Evolutionary conservation across 352 stramenopile genomes (phyloP), one percentile per base, ranked within the genome.

Genomic region (Phytophthora capsici): DNA sequence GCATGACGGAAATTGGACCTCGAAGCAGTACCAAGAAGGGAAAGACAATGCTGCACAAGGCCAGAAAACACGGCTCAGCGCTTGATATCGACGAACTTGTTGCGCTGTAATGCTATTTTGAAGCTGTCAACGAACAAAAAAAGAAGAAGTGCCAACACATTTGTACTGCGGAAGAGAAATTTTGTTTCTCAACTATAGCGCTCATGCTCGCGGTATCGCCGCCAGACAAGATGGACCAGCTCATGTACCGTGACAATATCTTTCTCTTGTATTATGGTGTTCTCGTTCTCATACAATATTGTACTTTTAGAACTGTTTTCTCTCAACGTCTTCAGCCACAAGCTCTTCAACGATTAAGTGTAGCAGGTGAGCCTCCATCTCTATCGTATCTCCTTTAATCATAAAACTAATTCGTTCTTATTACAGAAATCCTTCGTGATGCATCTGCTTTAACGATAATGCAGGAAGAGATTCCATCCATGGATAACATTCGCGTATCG

Each of bases 351-450:
- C 61, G 77, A 0, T 54, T 90, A 8, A 86, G 66, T 23, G 66
- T 88, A 6, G 71, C 71, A 26, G 82, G 82, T 86, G 56, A 47
- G 53, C 14, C 12, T 22, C 38, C 23, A 10, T 22, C 40, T 13
- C 13, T 61, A 14, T 37, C 28, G 28, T 12, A 1, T 32, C 28
- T 34, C 10, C 28, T 8, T 14, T 34, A 14, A 13, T 13, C 10
- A 1, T 34, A 34, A 3, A 34, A 13, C 28, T 34, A 34, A 34
- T 14, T 14, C 10, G 2, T 34, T 34, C 8, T 41, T 9, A 17
- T 41, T 49, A 10, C 32, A 89, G 83, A 91, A 19, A 89, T 90
- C 23, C 69, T 90, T 13, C 71, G 67, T 26, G 77, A 91, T 54
- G 61, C 69, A 8, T 32, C 64, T 4, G 72, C 59, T 1, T 45